Percentiles rank a stretch among this genome's conserved stretches.
Evolutionary conservation across 495 filamentous ascomycete species (phyloP).

Genomic region (Lentithecium fluviatile): DNA sequence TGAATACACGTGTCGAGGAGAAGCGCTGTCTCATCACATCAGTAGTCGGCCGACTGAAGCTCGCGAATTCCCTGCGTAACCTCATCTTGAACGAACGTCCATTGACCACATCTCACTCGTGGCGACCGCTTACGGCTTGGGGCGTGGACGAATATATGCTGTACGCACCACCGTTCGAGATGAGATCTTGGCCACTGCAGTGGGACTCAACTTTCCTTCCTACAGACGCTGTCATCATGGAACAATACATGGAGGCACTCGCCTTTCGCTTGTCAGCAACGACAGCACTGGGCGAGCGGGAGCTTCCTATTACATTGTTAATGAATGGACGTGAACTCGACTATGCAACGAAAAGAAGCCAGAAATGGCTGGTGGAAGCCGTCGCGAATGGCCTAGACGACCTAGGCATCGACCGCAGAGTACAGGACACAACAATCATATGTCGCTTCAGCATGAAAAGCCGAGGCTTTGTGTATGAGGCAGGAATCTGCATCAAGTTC

Average conservation of each 20-base stretch:
- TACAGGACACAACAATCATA: background rate
- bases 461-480: conserved; percentile 7
- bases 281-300: background rate
- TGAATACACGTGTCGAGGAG: conserved; percentile 1
- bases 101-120: background rate
- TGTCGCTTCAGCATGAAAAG: conserved; percentile 18
- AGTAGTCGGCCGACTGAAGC: conserved; percentile 2
- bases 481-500: conserved; percentile 20
- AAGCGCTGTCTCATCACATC: conserved; percentile 9
- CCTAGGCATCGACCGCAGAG: conserved; percentile 12
- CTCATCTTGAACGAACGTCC: background rate
- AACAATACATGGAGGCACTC: background rate
- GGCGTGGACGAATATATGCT: conserved; percentile 3
- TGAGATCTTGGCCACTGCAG: conserved; percentile 14
- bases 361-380: conserved; percentile 14
- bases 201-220: conserved; percentile 18
- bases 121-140: conserved; percentile 1
- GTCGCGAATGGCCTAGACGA: conserved; percentile 11
- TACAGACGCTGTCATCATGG: conserved; percentile 13
- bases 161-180: background rate
- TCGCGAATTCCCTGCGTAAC: background rate
- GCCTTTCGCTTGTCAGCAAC: too few relatives aligned
- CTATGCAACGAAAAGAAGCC: conserved; percentile 18
- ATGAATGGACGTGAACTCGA: conserved; percentile 7
- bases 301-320: conserved; percentile 5